Evolutionary conservation across 176 grass and related monocot species (phyloP).

Genomic region (Puya raimondii): DNA sequence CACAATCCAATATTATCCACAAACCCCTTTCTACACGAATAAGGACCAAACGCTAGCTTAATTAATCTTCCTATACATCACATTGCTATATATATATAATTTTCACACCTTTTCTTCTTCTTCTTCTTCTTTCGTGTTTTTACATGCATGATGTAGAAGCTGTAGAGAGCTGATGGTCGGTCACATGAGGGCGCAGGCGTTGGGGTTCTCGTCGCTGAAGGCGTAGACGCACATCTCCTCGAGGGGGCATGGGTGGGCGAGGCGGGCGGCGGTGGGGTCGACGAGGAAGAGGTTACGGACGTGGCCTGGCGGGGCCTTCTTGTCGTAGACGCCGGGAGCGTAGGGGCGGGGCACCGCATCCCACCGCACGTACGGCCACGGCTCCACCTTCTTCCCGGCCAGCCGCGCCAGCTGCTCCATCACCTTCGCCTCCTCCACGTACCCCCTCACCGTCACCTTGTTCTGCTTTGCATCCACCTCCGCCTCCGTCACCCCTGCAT

Average conservation of each 20-base stretch:
- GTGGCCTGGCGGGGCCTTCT: conserved; percentile 55
- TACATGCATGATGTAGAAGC: too few species aligned
- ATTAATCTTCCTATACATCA: too few species aligned
- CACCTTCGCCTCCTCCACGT: too few species aligned
- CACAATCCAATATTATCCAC: too few species aligned
- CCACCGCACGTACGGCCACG: conserved; percentile 76
- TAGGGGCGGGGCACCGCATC: conserved; percentile 67
- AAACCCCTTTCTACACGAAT: too few species aligned
- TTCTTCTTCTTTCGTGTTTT: too few species aligned
- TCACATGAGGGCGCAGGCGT: conserved; percentile 64
- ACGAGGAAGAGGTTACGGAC: conserved; percentile 57
- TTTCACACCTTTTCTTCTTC: too few species aligned
- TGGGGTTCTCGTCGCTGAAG: conserved; percentile 90
- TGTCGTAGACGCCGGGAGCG: conserved; percentile 70
- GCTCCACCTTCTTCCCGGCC: conserved; percentile 72
- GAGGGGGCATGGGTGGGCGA: conserved; percentile 51
- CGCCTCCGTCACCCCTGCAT: conserved; percentile 43
- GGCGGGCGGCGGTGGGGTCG: conserved; percentile 50
- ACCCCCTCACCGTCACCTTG: conserved; percentile 70
- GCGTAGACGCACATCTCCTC: conserved; percentile 50
- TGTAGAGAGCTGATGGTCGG: too few species aligned
- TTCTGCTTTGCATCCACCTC: conserved; percentile 51
- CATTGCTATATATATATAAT: too few species aligned
- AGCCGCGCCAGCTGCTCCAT: conserved; percentile 47
- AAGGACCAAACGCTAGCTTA: too few species aligned